A percentile compares a stretch with the other conserved stretches of the same genome.
These are phyloP conservation scores for Kwoniella botswanensis DNA, from an alignment of 768 basidiomycete genomes.

Conservation along the genomic window DNA sequence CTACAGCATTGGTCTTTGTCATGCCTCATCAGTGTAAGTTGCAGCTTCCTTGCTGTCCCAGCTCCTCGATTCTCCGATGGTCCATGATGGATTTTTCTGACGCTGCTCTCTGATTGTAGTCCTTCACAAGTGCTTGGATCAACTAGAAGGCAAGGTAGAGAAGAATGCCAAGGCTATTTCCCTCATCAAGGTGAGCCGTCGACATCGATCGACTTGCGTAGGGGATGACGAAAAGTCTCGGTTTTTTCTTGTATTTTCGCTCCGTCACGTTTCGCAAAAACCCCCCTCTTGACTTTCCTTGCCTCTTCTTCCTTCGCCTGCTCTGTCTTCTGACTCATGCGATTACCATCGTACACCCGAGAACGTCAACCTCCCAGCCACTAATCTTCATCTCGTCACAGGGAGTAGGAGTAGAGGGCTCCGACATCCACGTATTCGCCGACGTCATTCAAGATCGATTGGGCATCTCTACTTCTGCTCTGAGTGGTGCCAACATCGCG, in stretches of 20 bases:
- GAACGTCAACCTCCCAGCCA: background rate
- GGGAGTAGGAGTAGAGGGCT: conserved; percentile 61
- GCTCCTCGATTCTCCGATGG: background rate
- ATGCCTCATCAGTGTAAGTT: conserved; percentile 61
- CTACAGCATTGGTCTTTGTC: conserved; percentile 62
- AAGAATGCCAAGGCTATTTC: conserved; percentile 59
- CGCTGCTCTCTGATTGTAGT: conserved; percentile 43
- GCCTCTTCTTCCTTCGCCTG: background rate
- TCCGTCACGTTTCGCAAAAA: too few relatives aligned
- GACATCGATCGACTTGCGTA: background rate
- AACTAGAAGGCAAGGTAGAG: conserved; percentile 59
- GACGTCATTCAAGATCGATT: conserved; percentile 60
- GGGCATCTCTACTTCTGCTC: conserved; percentile 59
- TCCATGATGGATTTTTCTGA: background rate
- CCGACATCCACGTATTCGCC: conserved; percentile 61
- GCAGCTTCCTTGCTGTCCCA: background rate
- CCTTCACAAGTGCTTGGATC: conserved; percentile 57
- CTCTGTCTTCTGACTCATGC: background rate
- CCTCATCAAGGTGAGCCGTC: conserved; percentile 59
- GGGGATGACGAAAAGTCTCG: background rate
- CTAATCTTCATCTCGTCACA: conserved; percentile 25
- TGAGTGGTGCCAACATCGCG: conserved; percentile 64
- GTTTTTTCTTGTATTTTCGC: too few relatives aligned
- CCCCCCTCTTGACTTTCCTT: background rate
- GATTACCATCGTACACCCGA: background rate